Percentiles rank a stretch among this genome's conserved stretches.
These are phyloP conservation scores for Komagataella populi DNA, from an alignment of 805 yeast species.

Conservation along the genomic window DNA sequence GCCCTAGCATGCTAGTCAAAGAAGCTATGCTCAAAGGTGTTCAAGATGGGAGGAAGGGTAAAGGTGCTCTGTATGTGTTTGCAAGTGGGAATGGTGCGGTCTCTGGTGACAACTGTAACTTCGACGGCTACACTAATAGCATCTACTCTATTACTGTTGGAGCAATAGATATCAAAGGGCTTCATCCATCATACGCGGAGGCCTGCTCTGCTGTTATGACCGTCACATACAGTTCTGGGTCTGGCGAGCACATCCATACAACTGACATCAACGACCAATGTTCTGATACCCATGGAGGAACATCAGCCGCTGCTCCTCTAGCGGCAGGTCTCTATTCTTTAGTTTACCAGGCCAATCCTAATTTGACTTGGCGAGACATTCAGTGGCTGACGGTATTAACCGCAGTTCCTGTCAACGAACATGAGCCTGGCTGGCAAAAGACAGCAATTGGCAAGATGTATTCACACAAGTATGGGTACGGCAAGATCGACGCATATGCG, in stretches of 20 bases:
- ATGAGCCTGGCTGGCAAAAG: slow-evolving; percentile 62
- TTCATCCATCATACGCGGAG: slow-evolving; percentile 85
- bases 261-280: slow-evolving; percentile 67
- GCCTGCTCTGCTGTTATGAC: slow-evolving; percentile 91
- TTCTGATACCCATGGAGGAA: slow-evolving; percentile 77
- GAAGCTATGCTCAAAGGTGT: slow-evolving; percentile 80
- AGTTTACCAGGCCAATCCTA: slow-evolving; percentile 71
- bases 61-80: slow-evolving; percentile 85
- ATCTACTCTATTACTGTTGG: slow-evolving; percentile 92
- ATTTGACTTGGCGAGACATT: slow-evolving; percentile 89
- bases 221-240: slow-evolving; percentile 86
- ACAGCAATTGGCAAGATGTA: slow-evolving; percentile 57
- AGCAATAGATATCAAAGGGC: slow-evolving; percentile 78
- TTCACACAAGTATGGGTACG: slow-evolving; percentile 86
- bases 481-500: slow-evolving; percentile 71
- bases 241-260: slow-evolving; percentile 80
- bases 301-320: slow-evolving; percentile 97
- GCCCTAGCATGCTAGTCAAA: slow-evolving; percentile 65
- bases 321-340: slow-evolving; percentile 94
- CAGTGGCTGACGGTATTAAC: slow-evolving; percentile 71
- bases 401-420: slow-evolving; percentile 52
- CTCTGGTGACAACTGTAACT: slow-evolving; percentile 82
- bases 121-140: slow-evolving; percentile 93
- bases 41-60: slow-evolving; percentile 63
- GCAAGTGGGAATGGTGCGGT: slow-evolving; percentile 93